Conservation (phyloP, 2,329 filamentous ascomycete genomes). For the Periconia sp. region DNA sequence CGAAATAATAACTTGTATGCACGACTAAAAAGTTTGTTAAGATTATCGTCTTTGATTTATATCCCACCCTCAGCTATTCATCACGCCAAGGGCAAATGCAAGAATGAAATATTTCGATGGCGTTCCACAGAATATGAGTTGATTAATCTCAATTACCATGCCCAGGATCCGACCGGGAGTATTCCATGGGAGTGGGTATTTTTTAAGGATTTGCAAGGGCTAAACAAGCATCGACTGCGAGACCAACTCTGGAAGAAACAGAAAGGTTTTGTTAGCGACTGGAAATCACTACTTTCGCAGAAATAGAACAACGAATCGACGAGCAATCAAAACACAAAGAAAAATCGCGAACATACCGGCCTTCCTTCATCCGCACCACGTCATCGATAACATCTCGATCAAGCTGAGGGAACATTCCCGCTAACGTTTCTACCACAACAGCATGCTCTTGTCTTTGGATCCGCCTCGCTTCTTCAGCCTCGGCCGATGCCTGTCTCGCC, state of each 20-base stretch:
- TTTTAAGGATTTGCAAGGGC: constrained; percentile 43
- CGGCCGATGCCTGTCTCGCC: constrained; percentile 85
- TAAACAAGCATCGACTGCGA: constrained; percentile 53
- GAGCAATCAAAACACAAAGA: neutral
- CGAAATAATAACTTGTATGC: too few relatives aligned
- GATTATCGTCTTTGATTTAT: too few relatives aligned
- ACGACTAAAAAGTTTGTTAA: too few relatives aligned
- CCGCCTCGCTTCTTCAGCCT: constrained; percentile 81
- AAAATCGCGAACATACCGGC: constrained; percentile 65
- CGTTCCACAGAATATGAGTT: too few relatives aligned
- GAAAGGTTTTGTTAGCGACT: neutral
- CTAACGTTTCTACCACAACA: constrained; percentile 89
- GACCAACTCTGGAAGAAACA: constrained; percentile 41
- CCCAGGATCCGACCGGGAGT: too few relatives aligned
- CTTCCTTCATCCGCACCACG: constrained; percentile 93
- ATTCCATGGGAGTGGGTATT: too few relatives aligned
- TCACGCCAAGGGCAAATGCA: too few relatives aligned
- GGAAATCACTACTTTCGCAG: neutral
- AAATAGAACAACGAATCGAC: neutral
- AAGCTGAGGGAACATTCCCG: constrained; percentile 94
- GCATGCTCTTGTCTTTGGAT: constrained; percentile 83
- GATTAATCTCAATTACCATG: too few relatives aligned
- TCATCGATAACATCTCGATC: constrained; percentile 95
- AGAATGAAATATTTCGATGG: too few relatives aligned
- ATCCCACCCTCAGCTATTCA: too few relatives aligned